Evolutionary conservation across 805 yeast genomes (phyloP).

Genomic region (Candida koratica): DNA sequence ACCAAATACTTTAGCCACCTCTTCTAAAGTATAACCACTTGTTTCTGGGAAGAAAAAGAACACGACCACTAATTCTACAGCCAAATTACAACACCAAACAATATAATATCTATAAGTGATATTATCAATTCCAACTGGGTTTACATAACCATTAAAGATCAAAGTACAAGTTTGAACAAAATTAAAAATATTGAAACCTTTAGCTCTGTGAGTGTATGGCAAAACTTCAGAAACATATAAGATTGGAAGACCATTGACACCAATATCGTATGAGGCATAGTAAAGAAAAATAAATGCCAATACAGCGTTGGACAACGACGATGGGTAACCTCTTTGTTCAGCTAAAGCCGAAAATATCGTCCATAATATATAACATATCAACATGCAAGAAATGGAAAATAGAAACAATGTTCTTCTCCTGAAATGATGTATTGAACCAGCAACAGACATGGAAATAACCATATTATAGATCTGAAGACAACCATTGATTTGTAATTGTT

Average conservation of each 20-base stretch:
- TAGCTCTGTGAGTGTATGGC: conserved; percentile 38
- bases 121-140: conserved; percentile 39
- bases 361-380: conserved; percentile 24
- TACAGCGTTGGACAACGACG: conserved; percentile 16
- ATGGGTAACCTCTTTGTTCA: conserved; percentile 18
- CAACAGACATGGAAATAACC: conserved; percentile 20
- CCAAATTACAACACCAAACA: conserved; percentile 32
- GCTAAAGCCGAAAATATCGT: conserved; percentile 22
- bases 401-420: conserved; percentile 29
- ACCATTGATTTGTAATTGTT: conserved; percentile 49
- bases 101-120: conserved; percentile 44
- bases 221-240: conserved; percentile 43
- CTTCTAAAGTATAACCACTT: conserved; percentile 41
- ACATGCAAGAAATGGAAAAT: conserved; percentile 24
- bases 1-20: conserved; percentile 40
- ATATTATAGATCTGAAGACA: conserved; percentile 47
- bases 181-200: conserved; percentile 34
- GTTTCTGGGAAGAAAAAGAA: conserved; percentile 41
- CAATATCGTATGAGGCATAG: conserved; percentile 21
- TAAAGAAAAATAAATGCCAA: conserved; percentile 25
- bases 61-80: conserved; percentile 27
- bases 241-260: conserved; percentile 46
- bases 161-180: conserved; percentile 18
- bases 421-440: conserved; percentile 18
- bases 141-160: conserved; percentile 28